These are phyloP conservation scores for Crithidia sp. DNA, from an alignment of 208 protist species.

Conservation along the genomic window DNA sequence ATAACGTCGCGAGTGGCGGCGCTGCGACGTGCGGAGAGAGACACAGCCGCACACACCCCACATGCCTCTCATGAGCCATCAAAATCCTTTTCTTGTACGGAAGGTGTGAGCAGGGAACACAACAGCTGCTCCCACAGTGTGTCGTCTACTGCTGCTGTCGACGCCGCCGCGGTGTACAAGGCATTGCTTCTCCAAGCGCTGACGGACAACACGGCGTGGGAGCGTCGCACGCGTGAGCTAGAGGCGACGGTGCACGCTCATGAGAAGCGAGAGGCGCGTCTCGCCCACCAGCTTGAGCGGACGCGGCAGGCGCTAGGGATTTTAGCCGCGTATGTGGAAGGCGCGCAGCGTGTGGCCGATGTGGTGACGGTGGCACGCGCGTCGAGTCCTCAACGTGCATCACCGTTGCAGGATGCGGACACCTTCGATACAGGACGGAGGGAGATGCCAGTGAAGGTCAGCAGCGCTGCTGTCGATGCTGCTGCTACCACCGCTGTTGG, in stretches of 20 bases:
- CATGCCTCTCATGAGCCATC: too few species aligned
- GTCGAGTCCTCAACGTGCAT: too few species aligned
- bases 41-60: too few species aligned
- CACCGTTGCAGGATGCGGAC: too few species aligned
- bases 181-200: conserved; percentile 27
- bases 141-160: neutral
- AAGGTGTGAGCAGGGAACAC: too few species aligned
- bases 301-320: conserved; percentile 5
- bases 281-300: conserved; percentile 15
- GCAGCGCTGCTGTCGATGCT: neutral
- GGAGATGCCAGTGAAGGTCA: neutral
- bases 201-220: conserved; percentile 24
- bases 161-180: conserved; percentile 11
- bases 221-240: conserved; percentile 11
- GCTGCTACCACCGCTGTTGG: neutral
- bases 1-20: too few species aligned
- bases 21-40: too few species aligned
- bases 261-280: conserved; percentile 11
- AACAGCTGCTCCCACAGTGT: too few species aligned
- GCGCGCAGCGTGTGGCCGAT: neutral
- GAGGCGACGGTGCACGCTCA: conserved; percentile 2
- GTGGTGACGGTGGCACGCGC: neutral
- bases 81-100: too few species aligned
- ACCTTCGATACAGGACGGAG: neutral
- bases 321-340: conserved; percentile 18